A percentile compares a stretch with the other conserved stretches of the same genome.
phyloP scores from a whole-genome alignment of 1,284 basidiomycete genomes.

The Cutaneotrichosporon cutaneum region DNA sequence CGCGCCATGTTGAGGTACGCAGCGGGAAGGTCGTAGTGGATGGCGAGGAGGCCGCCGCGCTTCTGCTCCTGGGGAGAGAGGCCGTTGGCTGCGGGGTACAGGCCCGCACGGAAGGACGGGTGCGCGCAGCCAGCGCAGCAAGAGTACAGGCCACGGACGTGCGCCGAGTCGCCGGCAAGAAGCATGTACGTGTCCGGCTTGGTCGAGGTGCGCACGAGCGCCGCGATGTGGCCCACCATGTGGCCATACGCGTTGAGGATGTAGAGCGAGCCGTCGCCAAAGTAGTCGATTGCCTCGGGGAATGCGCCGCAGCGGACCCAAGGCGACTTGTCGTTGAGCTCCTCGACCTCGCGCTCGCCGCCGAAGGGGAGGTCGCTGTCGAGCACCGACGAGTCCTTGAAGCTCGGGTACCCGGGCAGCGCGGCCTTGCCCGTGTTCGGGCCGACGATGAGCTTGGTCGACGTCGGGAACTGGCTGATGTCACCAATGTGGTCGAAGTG shows the following conservation, averaged over 20 bases:
- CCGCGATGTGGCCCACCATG: conserved; percentile 26
- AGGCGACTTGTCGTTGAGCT: conserved; percentile 14
- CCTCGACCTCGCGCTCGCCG: conserved; percentile 17
- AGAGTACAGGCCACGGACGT: conserved; percentile 26
- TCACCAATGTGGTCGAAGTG: conserved; percentile 28
- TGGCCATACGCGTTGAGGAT: conserved; percentile 25
- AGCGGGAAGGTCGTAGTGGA: conserved; percentile 23
- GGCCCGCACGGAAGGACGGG: conserved; percentile 22
- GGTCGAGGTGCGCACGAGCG: conserved; percentile 21
- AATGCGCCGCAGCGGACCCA: conserved; percentile 18
- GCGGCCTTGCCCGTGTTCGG: conserved; percentile 10
- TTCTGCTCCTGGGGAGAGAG: conserved; percentile 16
- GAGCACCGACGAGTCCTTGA: conserved; percentile 15
- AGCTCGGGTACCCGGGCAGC: conserved; percentile 22
- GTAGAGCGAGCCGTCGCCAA: conserved; percentile 26
- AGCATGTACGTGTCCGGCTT: conserved; percentile 22
- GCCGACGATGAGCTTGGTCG: conserved; percentile 23
- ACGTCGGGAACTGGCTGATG: conserved; percentile 22
- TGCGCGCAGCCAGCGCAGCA: conserved; percentile 18
- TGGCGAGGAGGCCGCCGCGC: conserved; percentile 20
- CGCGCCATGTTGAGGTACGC: conserved; percentile 25
- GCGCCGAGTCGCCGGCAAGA: conserved; percentile 23
- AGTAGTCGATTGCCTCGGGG: conserved; percentile 22
- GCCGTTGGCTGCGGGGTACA: conserved; percentile 19
- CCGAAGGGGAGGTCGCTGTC: conserved; percentile 22